Evolutionary conservation across 2,329 filamentous ascomycete species (phyloP), one percentile per base, ranked within the genome.

Genomic region (Fusarium nisikadoi): DNA sequence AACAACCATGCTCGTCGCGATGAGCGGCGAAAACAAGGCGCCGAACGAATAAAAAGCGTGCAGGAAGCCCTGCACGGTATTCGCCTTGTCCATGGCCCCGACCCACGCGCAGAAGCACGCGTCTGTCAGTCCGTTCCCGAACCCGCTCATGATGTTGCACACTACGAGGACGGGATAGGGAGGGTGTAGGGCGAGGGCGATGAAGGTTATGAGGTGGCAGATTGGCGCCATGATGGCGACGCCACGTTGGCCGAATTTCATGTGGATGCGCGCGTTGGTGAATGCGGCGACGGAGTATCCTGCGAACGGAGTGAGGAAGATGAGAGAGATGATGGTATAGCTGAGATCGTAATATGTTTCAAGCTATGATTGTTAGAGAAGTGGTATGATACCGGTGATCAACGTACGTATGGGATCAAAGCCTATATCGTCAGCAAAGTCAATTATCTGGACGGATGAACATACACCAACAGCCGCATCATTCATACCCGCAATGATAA

Each of bases 1-100:
- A 0, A 90, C 89, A 35, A 93, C 88, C 85, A 94, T 88, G 0
- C 85, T 86, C 0, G 92, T 93, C 2, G 91, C 91, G 61, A 92
- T 86, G 5, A 93, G 78, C 0, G 91, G 91, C 7, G 88, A 84
- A 5, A 92, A 81, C 0, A 91, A 85, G 0, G 90, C 91, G 0
- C 92, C 92, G 0, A 92, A 71, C 0, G 90, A 91, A 76, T 93
- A 93, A 62, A 86, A 89, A 1, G 86, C 86, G 75, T 93, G 91
- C 39, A 93, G 78, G 59, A 92, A 86, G 0, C 91, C 91, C 9
- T 92, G 85, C 1, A 93, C 82, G 43, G 91, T 86, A 71, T 93
- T 93, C 2, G 89, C 88, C 70, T 90, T 89, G 14, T 89, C 86
- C 89, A 94, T 92, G 50, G 86, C 88, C 1, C 91, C 92, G 11